These are phyloP conservation scores for Climacium dendroides DNA, from an alignment of 225 moss, liverwort and hornwort species.

Conservation along the genomic window DNA sequence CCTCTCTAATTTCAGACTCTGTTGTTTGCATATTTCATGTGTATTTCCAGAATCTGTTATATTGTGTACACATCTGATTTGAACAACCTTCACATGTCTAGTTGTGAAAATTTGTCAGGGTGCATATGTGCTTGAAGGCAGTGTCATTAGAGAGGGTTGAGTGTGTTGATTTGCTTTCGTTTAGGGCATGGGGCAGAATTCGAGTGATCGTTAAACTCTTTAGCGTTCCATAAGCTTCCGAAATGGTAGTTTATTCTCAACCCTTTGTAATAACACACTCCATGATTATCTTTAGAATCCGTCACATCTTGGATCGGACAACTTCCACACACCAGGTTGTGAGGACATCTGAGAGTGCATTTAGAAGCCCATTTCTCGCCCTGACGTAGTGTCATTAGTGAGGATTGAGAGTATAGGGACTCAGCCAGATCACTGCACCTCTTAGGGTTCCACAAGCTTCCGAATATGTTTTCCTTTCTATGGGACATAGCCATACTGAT, in stretches of 20 bases:
- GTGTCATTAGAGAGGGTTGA: not conserved
- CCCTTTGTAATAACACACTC: too few relatives aligned
- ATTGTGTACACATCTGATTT: not conserved
- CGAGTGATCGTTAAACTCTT: not conserved
- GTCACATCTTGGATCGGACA: not conserved
- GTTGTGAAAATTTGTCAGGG: not conserved
- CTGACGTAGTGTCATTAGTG: not conserved
- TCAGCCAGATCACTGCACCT: not conserved
- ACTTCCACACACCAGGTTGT: not conserved
- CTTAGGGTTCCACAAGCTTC: not conserved
- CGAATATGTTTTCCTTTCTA: not conserved
- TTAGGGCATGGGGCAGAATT: not conserved
- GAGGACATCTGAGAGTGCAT: not conserved
- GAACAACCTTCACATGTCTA: not conserved
- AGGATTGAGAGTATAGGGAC: not conserved
- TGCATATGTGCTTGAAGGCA: not conserved
- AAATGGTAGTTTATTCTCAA: not conserved
- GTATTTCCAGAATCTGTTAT: not conserved
- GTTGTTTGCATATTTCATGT: not conserved
- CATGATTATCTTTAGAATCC: not conserved
- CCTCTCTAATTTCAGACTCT: not conserved
- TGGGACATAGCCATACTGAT: not conserved
- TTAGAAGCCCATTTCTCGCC: not conserved
- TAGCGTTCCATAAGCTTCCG: not conserved
- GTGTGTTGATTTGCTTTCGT: not conserved